Evolutionary conservation across 768 basidiomycete species (phyloP).

Genomic region (Serendipita sp.): DNA sequence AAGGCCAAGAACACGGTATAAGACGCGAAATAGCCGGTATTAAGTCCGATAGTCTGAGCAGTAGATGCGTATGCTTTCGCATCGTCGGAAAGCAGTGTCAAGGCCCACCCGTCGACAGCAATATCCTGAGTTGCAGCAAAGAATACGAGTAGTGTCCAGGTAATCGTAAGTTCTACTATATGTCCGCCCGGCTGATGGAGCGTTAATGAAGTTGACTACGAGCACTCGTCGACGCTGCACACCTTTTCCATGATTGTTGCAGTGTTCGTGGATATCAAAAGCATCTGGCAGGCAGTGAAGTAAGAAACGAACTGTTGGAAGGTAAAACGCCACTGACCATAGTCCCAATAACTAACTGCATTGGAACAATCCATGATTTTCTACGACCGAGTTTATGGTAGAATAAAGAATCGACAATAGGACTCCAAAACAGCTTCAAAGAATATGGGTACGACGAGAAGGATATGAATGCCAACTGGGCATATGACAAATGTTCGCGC

Average conservation of each 20-base stretch:
- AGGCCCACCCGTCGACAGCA: constrained; percentile 43
- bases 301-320: not conserved
- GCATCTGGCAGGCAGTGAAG: constrained; percentile 24
- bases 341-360: constrained; percentile 77
- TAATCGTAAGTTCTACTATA: constrained; percentile 31
- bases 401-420: constrained; percentile 87
- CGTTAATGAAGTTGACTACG: not conserved
- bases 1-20: constrained; percentile 96
- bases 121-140: constrained; percentile 86
- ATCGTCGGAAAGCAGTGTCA: constrained; percentile 76
- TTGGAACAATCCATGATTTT: constrained; percentile 98
- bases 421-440: constrained; percentile 92
- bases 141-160: constrained; percentile 75
- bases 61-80: constrained; percentile 94
- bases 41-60: constrained; percentile 93
- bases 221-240: constrained; percentile 15
- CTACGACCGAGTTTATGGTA: constrained; percentile 70
- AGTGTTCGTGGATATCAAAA: constrained; percentile 58
- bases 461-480: constrained; percentile 87
- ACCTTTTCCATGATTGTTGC: constrained; percentile 68
- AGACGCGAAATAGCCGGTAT: constrained; percentile 86
- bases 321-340: constrained; percentile 17
- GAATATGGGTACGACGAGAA: constrained; percentile 91
- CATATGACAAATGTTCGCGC: constrained; percentile 67
- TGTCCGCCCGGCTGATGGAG: constrained; percentile 57